A percentile compares a stretch with the other conserved stretches of the same genome.
These are phyloP conservation scores for Rugosomyces carneus DNA, from an alignment of 1,284 basidiomycete species.

Conservation along the genomic window DNA sequence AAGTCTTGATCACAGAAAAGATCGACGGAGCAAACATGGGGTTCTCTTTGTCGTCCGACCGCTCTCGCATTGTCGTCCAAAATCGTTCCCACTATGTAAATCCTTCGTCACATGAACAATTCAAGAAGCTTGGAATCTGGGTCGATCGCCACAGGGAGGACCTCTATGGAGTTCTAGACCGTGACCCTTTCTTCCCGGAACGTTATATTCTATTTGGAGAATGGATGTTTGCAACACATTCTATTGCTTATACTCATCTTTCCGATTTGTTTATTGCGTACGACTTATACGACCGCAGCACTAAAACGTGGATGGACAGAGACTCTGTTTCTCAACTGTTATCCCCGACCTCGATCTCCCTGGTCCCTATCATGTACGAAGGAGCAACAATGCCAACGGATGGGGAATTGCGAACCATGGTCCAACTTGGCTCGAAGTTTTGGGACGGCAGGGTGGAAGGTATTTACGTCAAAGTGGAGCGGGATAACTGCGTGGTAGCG, in stretches of 20 bases:
- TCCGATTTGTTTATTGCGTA: slow-evolving; percentile 53
- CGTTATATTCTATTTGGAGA: slow-evolving; percentile 58
- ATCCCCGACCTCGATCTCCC: slow-evolving; percentile 31
- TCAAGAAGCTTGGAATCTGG: slow-evolving; percentile 52
- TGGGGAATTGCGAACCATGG: slow-evolving; percentile 35
- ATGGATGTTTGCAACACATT: slow-evolving; percentile 59
- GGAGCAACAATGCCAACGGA: slow-evolving; percentile 33
- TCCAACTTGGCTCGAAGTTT: slow-evolving; percentile 39
- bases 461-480: slow-evolving; percentile 53
- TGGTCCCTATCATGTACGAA: slow-evolving; percentile 41
- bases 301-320: slow-evolving; percentile 36
- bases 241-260: slow-evolving; percentile 48
- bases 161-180: slow-evolving; percentile 38
- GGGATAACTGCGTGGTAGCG: slow-evolving; percentile 30
- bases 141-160: slow-evolving; percentile 40
- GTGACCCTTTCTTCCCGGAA: slow-evolving; percentile 47
- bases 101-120: slow-evolving; percentile 49
- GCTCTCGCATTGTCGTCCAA: slow-evolving; percentile 45
- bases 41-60: slow-evolving; percentile 46
- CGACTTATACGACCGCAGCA: slow-evolving; percentile 52
- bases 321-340: slow-evolving; percentile 30
- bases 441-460: slow-evolving; percentile 51
- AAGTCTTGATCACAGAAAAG: slow-evolving; percentile 54
- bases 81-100: slow-evolving; percentile 61
- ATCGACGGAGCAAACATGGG: slow-evolving; percentile 66